Evolutionary conservation across 805 yeast species (phyloP), one percentile per base, ranked within the genome.

Genomic region (Grigorovia jiainica): DNA sequence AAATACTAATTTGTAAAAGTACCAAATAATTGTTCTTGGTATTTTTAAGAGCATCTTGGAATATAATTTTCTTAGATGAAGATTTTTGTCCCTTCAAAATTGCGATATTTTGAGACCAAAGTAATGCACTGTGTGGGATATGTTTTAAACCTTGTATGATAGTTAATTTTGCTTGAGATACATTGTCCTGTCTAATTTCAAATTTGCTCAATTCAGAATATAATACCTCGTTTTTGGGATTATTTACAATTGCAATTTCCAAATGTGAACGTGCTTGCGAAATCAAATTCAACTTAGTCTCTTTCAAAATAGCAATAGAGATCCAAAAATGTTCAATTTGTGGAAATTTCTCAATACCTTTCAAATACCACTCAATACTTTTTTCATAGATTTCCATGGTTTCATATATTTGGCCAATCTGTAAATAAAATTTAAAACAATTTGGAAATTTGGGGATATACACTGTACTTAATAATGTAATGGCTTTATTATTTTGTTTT

Each of bases 251-350:
- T 0, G 83, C 92, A 20, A 76, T 64, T 50, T 87, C 96, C 18
- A 87, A 60, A 1, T 73, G 66, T 0, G 95, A 78, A 45, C 95
- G 72, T 0, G 95, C 87, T 44, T 75, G 67, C 3, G 79, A 71
- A 1, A 67, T 45, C 2, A 69, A 65, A 1, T 66, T 66, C 9
- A 71, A 51, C 1, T 55, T 46, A 1, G 47, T 38, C 45, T 70
- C 76, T 47, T 78, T 82, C 2, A 75, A 41, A 3, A 55, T 48
- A 0, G 87, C 67, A 7, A 77, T 53, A 5, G 63, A 45, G 2
- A 75, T 57, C 89, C 95, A 85, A 7, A 87, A 45, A 2, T 55
- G 44, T 0, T 67, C 55, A 4, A 64, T 62, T 0, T 59, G 36
- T 0, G 82, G 75, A 38, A 79, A 64, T 1, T 48, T 52, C 42